Evolutionary conservation across 345 rosid genomes (phyloP).

Genomic region (Anastatica hierochuntica): DNA sequence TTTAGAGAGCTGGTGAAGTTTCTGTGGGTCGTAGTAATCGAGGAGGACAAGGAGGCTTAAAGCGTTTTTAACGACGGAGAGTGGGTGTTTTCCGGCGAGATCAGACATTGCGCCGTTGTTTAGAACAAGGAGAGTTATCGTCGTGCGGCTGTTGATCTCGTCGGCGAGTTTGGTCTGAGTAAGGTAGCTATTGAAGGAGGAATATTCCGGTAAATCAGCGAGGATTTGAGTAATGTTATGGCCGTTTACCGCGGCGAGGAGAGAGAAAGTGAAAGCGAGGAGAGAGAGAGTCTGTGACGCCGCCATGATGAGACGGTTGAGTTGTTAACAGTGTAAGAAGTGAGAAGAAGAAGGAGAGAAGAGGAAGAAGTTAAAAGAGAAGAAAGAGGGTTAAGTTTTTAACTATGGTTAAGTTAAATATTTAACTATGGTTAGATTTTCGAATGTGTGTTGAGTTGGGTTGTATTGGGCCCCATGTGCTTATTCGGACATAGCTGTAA

Average conservation of each 20-base stretch:
- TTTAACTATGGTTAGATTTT: constrained; percentile 20
- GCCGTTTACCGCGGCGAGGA: constrained; percentile 29
- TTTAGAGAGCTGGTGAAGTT: constrained; percentile 70
- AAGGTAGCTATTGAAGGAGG: constrained; percentile 63
- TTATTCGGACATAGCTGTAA: constrained; percentile 38
- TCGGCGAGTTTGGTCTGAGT: constrained; percentile 69
- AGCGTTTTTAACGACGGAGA: constrained; percentile 60
- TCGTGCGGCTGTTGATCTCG: constrained; percentile 79
- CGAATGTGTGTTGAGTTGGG: constrained; percentile 23
- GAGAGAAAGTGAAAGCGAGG: constrained; percentile 26
- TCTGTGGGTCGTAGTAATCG: constrained; percentile 69
- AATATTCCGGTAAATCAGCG: constrained; percentile 51
- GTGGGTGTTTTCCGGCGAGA: constrained; percentile 55
- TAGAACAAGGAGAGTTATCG: constrained; percentile 70
- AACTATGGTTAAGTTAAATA: neutral
- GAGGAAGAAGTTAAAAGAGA: constrained; percentile 11
- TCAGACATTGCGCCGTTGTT: constrained; percentile 70
- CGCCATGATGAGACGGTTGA: constrained; percentile 27
- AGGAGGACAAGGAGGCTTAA: constrained; percentile 70
- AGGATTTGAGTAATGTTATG: constrained; percentile 82
- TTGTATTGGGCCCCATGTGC: constrained; percentile 40
- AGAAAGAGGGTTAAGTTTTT: neutral
- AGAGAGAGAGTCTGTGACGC: constrained; percentile 18
- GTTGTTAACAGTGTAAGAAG: constrained; percentile 5
- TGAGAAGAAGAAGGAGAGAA: neutral